phyloP scores from a whole-genome alignment of 169 alveolate species.

The Plasmodium cynomolgi region DNA sequence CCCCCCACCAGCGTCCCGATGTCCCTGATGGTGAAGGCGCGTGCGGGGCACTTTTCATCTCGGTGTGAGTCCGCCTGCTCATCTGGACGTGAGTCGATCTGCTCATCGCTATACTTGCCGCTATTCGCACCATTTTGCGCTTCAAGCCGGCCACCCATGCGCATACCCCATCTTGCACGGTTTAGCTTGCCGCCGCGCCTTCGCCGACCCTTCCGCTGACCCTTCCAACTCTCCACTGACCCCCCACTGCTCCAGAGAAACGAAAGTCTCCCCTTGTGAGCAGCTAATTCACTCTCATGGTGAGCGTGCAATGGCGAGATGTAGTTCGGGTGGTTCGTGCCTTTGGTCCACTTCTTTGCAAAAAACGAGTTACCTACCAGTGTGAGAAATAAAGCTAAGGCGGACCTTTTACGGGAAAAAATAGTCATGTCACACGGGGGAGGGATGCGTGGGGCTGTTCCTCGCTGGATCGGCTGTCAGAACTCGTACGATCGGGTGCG shows the following conservation, averaged over 20 bases:
- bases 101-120: neutral
- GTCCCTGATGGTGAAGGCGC: slow-evolving; percentile 21
- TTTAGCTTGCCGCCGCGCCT: neutral
- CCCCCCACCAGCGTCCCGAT: slow-evolving; percentile 23
- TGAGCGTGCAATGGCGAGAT: neutral
- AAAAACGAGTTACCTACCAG: neutral
- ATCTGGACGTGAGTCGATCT: too few relatives aligned
- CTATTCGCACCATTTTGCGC: neutral
- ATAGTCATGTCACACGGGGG: slow-evolving; percentile 2
- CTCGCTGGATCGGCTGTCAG: neutral
- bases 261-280: neutral
- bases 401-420: neutral
- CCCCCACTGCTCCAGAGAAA: slow-evolving; percentile 21
- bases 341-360: neutral
- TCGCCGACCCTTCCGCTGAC: neutral
- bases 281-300: neutral
- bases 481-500: neutral
- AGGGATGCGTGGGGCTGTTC: neutral
- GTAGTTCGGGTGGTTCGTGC: neutral
- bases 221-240: neutral
- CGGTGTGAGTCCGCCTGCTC: neutral
- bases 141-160: neutral
- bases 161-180: neutral
- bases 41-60: neutral
- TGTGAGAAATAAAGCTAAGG: neutral